phyloP scores from a whole-genome alignment of 768 basidiomycete species.

The Lentinus tigrinus region DNA sequence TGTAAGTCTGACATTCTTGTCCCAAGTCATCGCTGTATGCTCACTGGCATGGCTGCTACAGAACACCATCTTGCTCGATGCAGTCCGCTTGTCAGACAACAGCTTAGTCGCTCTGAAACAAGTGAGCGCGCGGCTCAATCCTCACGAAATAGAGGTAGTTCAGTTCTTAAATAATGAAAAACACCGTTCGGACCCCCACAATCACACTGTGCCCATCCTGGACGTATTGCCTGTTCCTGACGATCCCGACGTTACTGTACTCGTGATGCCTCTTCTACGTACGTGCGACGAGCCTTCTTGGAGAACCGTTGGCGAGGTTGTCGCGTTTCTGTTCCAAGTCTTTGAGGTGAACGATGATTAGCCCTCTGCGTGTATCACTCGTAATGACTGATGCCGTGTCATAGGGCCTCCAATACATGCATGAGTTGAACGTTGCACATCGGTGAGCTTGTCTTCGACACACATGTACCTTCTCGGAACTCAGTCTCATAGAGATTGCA shows the following conservation, averaged over 20 bases:
- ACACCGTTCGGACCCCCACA: conserved; percentile 18
- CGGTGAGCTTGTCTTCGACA: neutral
- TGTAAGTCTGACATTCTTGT: too few relatives aligned
- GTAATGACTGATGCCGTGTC: too few relatives aligned
- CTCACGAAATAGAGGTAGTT: too few relatives aligned
- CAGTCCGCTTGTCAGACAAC: too few relatives aligned
- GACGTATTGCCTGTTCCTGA: conserved; percentile 4
- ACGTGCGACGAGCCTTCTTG: neutral
- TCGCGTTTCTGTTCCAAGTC: neutral
- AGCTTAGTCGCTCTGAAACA: too few relatives aligned
- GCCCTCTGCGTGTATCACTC: too few relatives aligned
- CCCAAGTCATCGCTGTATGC: too few relatives aligned
- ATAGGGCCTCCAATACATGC: conserved; percentile 19
- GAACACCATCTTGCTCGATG: too few relatives aligned
- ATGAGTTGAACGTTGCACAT: conserved; percentile 10
- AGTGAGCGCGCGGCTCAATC: too few relatives aligned
- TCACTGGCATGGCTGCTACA: too few relatives aligned
- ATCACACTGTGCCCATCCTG: conserved; percentile 17
- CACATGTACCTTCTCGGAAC: neutral
- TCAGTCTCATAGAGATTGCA: conserved; percentile 1
- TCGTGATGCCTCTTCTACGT: conserved; percentile 11
- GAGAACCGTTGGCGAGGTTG: neutral
- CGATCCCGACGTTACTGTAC: neutral
- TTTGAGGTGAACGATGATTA: neutral
- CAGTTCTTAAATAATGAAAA: too few relatives aligned